Conservation (phyloP, 1,284 basidiomycete species). For the Trichosporon sp. region DNA sequence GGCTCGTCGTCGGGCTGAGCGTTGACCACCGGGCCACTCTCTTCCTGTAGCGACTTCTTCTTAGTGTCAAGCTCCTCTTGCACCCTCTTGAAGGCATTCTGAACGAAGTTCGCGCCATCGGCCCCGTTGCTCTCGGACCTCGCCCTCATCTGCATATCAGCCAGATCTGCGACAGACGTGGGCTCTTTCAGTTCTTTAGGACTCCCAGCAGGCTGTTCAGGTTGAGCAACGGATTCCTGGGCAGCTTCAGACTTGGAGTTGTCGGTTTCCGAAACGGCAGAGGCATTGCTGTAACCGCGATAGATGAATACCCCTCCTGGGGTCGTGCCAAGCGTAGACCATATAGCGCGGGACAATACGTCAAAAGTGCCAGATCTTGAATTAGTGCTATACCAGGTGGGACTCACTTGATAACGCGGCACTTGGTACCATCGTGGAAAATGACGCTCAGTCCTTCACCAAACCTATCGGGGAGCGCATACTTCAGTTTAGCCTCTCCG, state of each 20-base stretch:
- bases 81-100: neutral
- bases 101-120: neutral
- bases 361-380: slow-evolving; percentile 41
- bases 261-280: slow-evolving; percentile 12
- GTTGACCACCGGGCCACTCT: slow-evolving; percentile 42
- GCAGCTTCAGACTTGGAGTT: neutral
- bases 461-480: slow-evolving; percentile 45
- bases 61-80: slow-evolving; percentile 13
- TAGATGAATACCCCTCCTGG: slow-evolving; percentile 51
- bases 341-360: slow-evolving; percentile 45
- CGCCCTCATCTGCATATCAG: neutral
- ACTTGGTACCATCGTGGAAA: slow-evolving; percentile 53
- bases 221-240: too few relatives aligned
- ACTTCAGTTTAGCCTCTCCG: slow-evolving; percentile 56
- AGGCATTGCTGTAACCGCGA: slow-evolving; percentile 51
- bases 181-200: neutral
- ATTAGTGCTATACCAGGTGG: neutral
- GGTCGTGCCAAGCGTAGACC: slow-evolving; percentile 44
- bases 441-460: slow-evolving; percentile 51
- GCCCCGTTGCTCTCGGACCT: neutral
- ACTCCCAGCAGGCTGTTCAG: too few relatives aligned
- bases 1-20: slow-evolving; percentile 42
- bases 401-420: slow-evolving; percentile 50
- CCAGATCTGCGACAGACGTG: neutral
- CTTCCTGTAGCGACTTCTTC: slow-evolving; percentile 38